Evolutionary conservation across 192 early-diverging fungal genomes (phyloP), one percentile per base, ranked within the genome.

Genomic region (Backusella tarrabulga): DNA sequence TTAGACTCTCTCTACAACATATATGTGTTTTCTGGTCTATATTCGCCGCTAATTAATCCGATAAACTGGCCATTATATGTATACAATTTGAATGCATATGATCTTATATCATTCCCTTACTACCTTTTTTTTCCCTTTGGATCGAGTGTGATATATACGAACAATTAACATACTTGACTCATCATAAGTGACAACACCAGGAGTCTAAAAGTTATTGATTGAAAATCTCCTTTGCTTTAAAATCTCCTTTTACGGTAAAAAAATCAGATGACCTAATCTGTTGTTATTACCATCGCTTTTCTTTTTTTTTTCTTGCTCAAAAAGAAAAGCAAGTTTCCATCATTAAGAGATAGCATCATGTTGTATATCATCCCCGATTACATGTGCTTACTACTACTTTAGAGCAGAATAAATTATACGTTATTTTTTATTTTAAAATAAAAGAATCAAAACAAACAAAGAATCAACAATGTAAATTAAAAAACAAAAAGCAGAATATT

Each of bases 21-120:
- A 21, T 56, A 21, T 56, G 19, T 56, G 19, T 56, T 21, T 26
- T 56, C 52, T 54, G 21, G 54, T 21, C 5, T 56, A 23, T 56
- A 56, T 56, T 56, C 54, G 54, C 54, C 54, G 54, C 54, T 56
- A 56, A 56, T 56, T 56, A 56, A 56, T 56, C 54, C 54, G 54
- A 56, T 56, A 56, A 56, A n/a, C 54, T 56, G 54, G 5, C 21
- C 21, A 56, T 56, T 8, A 56, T 56, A 56, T 21, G n/a, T 56
- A n/a, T 56, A 56, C 19, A 56, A 56, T 56, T 56, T 26, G 54
- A 56, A 56, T 56, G 54, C 54, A 56, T 56, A 56, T 56, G 54
- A 56, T n/a, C 19, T 56, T n/a, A 56, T 26, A 56, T 56, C 8
- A 56, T 56, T 7, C n/a, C 19, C 8, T 32, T 21, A 56, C 19